A percentile compares a stretch with the other conserved stretches of the same genome.
Conservation (phyloP, 768 basidiomycete species). For the Kwoniella botswanensis region DNA sequence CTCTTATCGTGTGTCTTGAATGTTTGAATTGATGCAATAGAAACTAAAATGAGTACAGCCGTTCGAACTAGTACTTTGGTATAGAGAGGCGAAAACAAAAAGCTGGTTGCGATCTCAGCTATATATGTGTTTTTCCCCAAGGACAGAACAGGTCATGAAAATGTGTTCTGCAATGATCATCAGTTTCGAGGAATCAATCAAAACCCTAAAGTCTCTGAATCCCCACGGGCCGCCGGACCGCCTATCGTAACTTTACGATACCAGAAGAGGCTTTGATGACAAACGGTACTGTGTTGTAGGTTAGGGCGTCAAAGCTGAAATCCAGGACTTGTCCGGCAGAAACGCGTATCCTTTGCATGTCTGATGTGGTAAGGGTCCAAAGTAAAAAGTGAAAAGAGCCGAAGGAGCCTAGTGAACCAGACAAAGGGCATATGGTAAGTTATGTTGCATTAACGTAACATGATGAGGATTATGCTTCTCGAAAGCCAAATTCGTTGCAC, state of each 20-base stretch:
- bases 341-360: constrained; percentile 1
- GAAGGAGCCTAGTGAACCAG: not conserved
- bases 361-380: not conserved
- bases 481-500: not conserved
- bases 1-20: not conserved
- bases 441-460: not conserved
- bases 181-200: not conserved
- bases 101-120: not conserved
- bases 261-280: no score
- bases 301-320: not conserved
- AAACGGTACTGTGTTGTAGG: no score
- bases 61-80: no score
- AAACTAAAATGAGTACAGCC: no score
- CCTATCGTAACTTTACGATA: not conserved
- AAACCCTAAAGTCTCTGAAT: not conserved
- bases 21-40: not conserved
- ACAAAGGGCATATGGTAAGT: no score
- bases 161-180: not conserved
- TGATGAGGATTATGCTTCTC: not conserved
- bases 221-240: constrained; percentile 31
- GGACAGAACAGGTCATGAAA: not conserved
- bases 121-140: not conserved
- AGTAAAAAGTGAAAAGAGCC: not conserved
- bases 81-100: not conserved
- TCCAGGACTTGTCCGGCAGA: not conserved